These are phyloP conservation scores for Metrosideros polymorpha DNA, from an alignment of 441 rosid species.

Conservation along the genomic window DNA sequence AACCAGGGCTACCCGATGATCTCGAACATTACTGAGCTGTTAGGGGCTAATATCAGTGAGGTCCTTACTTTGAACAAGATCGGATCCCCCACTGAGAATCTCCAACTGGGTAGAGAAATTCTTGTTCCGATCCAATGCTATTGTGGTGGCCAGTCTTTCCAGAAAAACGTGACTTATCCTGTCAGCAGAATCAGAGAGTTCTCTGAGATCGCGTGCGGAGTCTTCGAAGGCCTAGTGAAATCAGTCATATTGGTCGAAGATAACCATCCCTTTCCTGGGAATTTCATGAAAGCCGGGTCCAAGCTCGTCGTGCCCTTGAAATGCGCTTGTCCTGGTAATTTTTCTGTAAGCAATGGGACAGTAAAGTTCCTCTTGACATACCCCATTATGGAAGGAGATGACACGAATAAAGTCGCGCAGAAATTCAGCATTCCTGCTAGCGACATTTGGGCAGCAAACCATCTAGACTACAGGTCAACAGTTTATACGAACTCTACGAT, in stretches of 20 bases:
- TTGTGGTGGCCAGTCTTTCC: slow-evolving; percentile 27
- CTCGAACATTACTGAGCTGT: slow-evolving; percentile 23
- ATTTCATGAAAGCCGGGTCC: slow-evolving; percentile 7
- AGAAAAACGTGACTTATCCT: slow-evolving; percentile 14
- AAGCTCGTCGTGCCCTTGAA: slow-evolving; percentile 29
- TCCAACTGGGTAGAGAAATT: slow-evolving; percentile 34
- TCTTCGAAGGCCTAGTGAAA: slow-evolving; percentile 37
- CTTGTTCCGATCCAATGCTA: slow-evolving; percentile 32
- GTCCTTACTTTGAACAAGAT: slow-evolving; percentile 22
- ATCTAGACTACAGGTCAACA: slow-evolving; percentile 22
- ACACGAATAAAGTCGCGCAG: background rate
- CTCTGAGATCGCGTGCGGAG: slow-evolving; percentile 25
- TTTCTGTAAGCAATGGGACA: background rate
- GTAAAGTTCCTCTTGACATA: slow-evolving; percentile 36
- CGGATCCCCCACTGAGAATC: slow-evolving; percentile 8
- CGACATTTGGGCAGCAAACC: slow-evolving; percentile 30
- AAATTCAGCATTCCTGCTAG: slow-evolving; percentile 21
- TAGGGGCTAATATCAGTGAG: slow-evolving; percentile 4
- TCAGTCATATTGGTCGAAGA: slow-evolving; percentile 12
- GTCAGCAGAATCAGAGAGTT: slow-evolving; percentile 10
- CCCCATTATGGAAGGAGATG: slow-evolving; percentile 39
- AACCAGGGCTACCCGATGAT: slow-evolving; percentile 19
- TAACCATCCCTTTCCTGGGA: slow-evolving; percentile 10
- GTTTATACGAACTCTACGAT: slow-evolving; percentile 37
- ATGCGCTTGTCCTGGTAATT: slow-evolving; percentile 45